Percentiles rank a stretch among this genome's conserved stretches.
phyloP scores from a whole-genome alignment of 2,329 filamentous ascomycete species.

The Sclerotinia trifoliorum region DNA sequence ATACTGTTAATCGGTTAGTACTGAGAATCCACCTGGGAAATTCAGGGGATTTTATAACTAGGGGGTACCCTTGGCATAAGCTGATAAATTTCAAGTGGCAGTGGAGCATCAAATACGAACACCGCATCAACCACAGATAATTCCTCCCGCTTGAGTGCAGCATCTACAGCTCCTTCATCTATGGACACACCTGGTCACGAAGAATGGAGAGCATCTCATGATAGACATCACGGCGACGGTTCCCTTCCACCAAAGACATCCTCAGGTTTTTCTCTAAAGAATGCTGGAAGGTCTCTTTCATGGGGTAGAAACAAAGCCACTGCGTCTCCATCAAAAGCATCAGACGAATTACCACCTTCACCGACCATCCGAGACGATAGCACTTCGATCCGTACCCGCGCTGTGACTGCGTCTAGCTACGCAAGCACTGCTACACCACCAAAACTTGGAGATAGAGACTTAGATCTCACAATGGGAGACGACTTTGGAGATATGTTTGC shows the following conservation, averaged over 20 bases:
- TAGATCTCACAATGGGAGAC: conserved; percentile 39
- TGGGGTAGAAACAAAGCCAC: conserved; percentile 38
- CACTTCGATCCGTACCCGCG: conserved; percentile 32
- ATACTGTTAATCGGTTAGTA: conserved; percentile 40
- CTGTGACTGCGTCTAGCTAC: conserved; percentile 39
- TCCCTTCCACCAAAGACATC: conserved; percentile 37
- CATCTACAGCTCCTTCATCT: conserved; percentile 41
- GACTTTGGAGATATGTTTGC: conserved; percentile 42
- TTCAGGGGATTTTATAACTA: conserved; percentile 11
- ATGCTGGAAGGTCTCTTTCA: conserved; percentile 39
- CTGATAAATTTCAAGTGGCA: conserved; percentile 35
- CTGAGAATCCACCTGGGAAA: conserved; percentile 4
- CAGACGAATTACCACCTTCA: conserved; percentile 27
- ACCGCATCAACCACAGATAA: conserved; percentile 40
- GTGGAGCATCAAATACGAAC: conserved; percentile 41
- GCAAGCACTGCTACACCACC: conserved; percentile 40
- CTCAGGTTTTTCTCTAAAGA: conserved; percentile 38
- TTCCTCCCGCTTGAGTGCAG: conserved; percentile 40
- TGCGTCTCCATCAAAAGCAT: conserved; percentile 31
- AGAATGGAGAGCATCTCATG: conserved; percentile 37
- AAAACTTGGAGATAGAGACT: conserved; percentile 36
- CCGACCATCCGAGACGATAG: conserved; percentile 31
- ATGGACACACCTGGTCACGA: conserved; percentile 35
- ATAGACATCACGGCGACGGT: conserved; percentile 37
- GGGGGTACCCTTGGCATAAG: conserved; percentile 28